A percentile compares a stretch with the other conserved stretches of the same genome.
phyloP scores from a whole-genome alignment of 2,329 filamentous ascomycete species.

The Xylariaceae sp. region DNA sequence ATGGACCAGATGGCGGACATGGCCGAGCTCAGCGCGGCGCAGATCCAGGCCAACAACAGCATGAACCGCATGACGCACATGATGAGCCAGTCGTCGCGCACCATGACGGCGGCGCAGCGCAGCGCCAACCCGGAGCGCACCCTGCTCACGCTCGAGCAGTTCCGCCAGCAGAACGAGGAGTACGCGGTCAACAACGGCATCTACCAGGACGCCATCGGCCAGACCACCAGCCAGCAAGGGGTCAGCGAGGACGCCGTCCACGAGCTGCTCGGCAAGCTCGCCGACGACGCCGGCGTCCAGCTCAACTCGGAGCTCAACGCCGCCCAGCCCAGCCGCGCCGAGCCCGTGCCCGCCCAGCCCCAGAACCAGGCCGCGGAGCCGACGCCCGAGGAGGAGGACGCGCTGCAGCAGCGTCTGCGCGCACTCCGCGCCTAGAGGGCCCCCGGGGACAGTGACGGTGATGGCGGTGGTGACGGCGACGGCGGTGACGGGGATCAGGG shows the following conservation, averaged over 20 bases:
- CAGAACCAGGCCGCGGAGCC: slow-evolving; percentile 50
- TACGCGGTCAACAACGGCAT: slow-evolving; percentile 39
- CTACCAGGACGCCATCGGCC: slow-evolving; percentile 78
- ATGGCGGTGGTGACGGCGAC: slow-evolving; percentile 1
- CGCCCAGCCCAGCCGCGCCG: slow-evolving; percentile 47
- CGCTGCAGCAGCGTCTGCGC: slow-evolving; percentile 54
- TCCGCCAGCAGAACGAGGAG: slow-evolving; percentile 20
- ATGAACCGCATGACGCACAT: slow-evolving; percentile 60
- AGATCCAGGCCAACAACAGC: slow-evolving; percentile 57
- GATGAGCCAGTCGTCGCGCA: slow-evolving; percentile 53
- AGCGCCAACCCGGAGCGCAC: slow-evolving; percentile 55
- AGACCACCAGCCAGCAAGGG: slow-evolving; percentile 60
- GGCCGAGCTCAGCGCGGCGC: slow-evolving; percentile 51
- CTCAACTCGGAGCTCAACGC: slow-evolving; percentile 65
- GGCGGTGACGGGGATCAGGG: neutral
- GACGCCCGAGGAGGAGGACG: slow-evolving; percentile 72
- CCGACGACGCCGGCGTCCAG: slow-evolving; percentile 82
- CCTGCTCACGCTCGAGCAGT: slow-evolving; percentile 53
- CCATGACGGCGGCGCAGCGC: slow-evolving; percentile 51
- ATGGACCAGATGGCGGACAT: slow-evolving; percentile 60
- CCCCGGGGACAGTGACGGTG: slow-evolving; percentile 3
- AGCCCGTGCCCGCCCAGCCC: slow-evolving; percentile 39
- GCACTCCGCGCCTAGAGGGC: slow-evolving; percentile 42
- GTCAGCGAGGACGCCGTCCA: slow-evolving; percentile 79
- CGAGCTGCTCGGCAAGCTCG: slow-evolving; percentile 74